These are phyloP conservation scores for Ceratocystis cacaofunesta DNA, from an alignment of 2,329 filamentous ascomycete species.

Conservation along the genomic window DNA sequence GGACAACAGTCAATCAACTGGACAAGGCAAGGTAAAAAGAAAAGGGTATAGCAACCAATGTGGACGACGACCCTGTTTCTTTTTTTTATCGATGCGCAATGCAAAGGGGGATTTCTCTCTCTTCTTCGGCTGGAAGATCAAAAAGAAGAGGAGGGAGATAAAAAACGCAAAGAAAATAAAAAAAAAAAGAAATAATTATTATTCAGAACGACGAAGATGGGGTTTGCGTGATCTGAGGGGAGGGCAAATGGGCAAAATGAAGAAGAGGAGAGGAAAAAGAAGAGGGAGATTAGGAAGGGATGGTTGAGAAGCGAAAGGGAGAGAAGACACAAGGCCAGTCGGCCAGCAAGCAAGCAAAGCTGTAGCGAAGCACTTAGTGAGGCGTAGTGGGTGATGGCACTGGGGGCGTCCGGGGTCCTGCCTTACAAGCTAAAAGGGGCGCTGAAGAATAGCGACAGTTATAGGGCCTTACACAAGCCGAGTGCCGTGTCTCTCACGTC, in stretches of 20 bases:
- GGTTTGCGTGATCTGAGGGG: background rate
- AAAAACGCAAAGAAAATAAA: background rate
- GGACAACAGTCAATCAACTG: background rate
- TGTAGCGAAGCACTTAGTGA: background rate
- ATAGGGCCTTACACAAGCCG: too few species aligned
- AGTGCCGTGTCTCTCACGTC: too few species aligned
- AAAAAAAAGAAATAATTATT: slow-evolving; percentile 11
- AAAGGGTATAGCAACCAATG: slow-evolving; percentile 1
- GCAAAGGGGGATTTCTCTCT: background rate
- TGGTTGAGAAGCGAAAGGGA: background rate
- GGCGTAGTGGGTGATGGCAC: background rate
- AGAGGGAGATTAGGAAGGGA: slow-evolving; percentile 5
- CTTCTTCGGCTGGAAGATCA: background rate
- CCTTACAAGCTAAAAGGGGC: too few species aligned
- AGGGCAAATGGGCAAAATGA: slow-evolving; percentile 10
- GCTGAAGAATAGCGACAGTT: too few species aligned
- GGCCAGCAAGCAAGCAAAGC: background rate
- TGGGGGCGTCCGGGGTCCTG: background rate
- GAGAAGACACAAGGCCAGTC: background rate
- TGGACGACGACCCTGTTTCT: background rate
- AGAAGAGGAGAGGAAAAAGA: slow-evolving; percentile 5
- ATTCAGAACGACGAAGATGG: slow-evolving; percentile 7
- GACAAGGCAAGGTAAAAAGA: background rate
- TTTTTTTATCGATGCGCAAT: slow-evolving; percentile 3
- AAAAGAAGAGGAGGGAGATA: background rate